Evolutionary conservation across 352 stramenopile genomes (phyloP).

Genomic region (Pythium rhizo-oryzae): DNA sequence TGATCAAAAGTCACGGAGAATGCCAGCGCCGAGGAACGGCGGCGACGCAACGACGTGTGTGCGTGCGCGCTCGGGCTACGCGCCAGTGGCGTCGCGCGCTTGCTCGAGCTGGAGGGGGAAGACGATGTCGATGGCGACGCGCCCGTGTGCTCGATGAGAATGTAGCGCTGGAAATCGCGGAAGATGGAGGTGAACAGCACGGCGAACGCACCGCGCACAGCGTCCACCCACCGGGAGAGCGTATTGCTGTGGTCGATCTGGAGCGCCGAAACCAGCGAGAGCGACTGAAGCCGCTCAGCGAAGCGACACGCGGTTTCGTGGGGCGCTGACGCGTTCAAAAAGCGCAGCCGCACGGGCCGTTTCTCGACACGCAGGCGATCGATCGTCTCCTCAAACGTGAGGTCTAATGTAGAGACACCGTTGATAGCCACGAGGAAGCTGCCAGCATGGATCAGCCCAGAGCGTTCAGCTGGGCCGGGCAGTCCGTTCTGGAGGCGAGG

Average conservation of each 20-base stretch:
- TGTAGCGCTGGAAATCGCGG: constrained; percentile 50
- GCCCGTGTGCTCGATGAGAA: constrained; percentile 43
- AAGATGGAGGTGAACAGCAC: constrained; percentile 70
- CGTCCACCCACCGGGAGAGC: constrained; percentile 62
- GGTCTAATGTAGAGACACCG: constrained; percentile 57
- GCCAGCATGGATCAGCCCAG: constrained; percentile 45
- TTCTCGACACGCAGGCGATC: constrained; percentile 47
- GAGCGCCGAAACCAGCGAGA: constrained; percentile 54
- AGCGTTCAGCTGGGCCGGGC: constrained; percentile 63
- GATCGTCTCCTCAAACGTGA: constrained; percentile 70
- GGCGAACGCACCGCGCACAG: constrained; percentile 58
- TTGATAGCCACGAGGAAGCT: constrained; percentile 80
- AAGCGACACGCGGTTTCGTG: constrained; percentile 63
- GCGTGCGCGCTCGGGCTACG: constrained; percentile 13
- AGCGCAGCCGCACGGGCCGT: constrained; percentile 63
- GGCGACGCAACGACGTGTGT: constrained; percentile 24
- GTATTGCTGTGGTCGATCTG: constrained; percentile 50
- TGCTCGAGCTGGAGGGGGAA: constrained; percentile 1
- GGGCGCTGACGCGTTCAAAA: constrained; percentile 53
- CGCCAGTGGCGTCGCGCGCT: background rate
- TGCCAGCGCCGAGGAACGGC: constrained; percentile 47
- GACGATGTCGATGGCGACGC: background rate
- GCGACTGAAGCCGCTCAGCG: constrained; percentile 53
- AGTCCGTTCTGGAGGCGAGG: constrained; percentile 59
- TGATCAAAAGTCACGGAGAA: constrained; percentile 64